These are phyloP conservation scores for Neonectria coccinea DNA, from an alignment of 2,329 filamentous ascomycete species.

Conservation along the genomic window DNA sequence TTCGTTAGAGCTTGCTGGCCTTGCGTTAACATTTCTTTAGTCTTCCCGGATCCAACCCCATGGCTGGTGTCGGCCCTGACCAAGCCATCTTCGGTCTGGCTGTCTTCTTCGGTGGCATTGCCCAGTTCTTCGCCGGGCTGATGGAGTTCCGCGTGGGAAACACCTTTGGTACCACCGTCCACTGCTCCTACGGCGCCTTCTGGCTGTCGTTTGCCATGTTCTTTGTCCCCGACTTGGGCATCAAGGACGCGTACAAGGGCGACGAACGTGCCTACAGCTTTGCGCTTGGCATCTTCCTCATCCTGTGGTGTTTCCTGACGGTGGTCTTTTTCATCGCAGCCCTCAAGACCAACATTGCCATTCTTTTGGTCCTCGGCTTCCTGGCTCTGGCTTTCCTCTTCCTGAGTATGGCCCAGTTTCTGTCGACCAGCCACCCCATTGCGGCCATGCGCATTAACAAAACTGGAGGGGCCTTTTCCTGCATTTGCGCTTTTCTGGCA, in stretches of 20 bases:
- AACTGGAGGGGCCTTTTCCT: conserved; percentile 53
- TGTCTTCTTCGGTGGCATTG: conserved; percentile 70
- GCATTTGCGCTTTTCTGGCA: conserved; percentile 51
- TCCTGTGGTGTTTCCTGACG: conserved; percentile 71
- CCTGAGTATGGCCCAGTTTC: conserved; percentile 68
- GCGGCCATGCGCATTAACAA: conserved; percentile 59
- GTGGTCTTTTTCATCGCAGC: conserved; percentile 66
- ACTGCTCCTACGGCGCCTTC: conserved; percentile 71
- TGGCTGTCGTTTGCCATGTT: conserved; percentile 72
- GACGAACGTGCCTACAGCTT: conserved; percentile 57
- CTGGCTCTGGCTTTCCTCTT: conserved; percentile 70
- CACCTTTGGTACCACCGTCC: conserved; percentile 71
- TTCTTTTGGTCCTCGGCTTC: conserved; percentile 68
- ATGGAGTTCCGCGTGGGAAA: conserved; percentile 66
- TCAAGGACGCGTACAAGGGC: conserved; percentile 58
- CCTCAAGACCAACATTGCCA: conserved; percentile 68
- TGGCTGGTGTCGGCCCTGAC: conserved; percentile 50
- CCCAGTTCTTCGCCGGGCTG: conserved; percentile 76
- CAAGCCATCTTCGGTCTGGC: conserved; percentile 53
- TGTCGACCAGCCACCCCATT: conserved; percentile 51
- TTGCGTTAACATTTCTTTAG: conserved; percentile 33
- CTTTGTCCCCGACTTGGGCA: conserved; percentile 63
- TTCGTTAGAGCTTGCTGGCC: background rate
- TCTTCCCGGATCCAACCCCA: conserved; percentile 50
- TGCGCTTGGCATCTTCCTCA: conserved; percentile 68